Evolutionary conservation across 768 basidiomycete species (phyloP).

Genomic region (Rhizopogon rudus): DNA sequence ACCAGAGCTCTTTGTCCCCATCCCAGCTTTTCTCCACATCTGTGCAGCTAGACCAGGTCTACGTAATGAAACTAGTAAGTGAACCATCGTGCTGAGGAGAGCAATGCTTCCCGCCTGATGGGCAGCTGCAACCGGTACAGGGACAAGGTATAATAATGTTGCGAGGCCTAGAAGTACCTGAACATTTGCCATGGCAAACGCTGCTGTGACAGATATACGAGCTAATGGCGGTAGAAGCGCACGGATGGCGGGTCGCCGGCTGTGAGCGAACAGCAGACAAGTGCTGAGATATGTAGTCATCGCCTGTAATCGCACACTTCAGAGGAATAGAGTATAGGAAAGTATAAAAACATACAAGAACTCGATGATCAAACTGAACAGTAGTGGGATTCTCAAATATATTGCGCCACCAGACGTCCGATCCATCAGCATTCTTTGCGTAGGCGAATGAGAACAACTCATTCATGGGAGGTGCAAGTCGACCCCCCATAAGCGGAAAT

Average conservation of each 20-base stretch:
- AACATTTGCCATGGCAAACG: conserved; percentile 77
- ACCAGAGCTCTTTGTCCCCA: conserved; percentile 11
- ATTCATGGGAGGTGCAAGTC: conserved; percentile 70
- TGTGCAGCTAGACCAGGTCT: conserved; percentile 63
- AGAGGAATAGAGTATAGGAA: not conserved
- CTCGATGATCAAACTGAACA: conserved; percentile 94
- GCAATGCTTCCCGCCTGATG: conserved; percentile 96
- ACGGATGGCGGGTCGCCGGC: conserved; percentile 44
- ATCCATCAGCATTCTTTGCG: conserved; percentile 59
- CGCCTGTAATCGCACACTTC: conserved; percentile 45
- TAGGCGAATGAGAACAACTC: conserved; percentile 81
- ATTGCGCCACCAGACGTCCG: conserved; percentile 93
- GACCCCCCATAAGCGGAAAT: conserved; percentile 94
- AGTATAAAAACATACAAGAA: conserved; percentile 57
- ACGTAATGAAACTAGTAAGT: conserved; percentile 66
- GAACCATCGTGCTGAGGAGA: conserved; percentile 78
- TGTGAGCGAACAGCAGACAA: conserved; percentile 55
- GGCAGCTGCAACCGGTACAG: conserved; percentile 84
- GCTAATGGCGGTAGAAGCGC: conserved; percentile 57
- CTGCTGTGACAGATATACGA: conserved; percentile 45
- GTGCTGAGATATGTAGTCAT: conserved; percentile 77
- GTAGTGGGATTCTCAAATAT: conserved; percentile 97
- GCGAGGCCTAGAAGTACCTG: conserved; percentile 76
- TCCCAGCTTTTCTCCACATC: conserved; percentile 45
- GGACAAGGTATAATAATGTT: conserved; percentile 90